Evolutionary conservation across 2,329 filamentous ascomycete species (phyloP).

Genomic region (Fusarium napiforme): DNA sequence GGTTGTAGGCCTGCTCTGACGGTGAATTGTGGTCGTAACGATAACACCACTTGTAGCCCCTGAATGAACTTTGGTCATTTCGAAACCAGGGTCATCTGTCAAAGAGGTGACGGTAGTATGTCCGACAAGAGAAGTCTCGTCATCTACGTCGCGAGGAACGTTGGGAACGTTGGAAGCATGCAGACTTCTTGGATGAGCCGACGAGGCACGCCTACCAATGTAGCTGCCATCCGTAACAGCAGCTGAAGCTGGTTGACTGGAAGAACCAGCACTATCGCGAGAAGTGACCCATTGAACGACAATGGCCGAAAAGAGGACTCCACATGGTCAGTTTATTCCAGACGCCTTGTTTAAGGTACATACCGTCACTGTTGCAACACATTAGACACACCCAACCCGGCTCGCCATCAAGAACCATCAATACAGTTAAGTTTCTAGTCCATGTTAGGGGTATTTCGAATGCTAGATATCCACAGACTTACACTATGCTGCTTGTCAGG

Average conservation of each 20-base stretch:
- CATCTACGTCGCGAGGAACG: conserved; percentile 34
- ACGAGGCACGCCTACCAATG: conserved; percentile 13
- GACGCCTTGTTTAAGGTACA: conserved; percentile 35
- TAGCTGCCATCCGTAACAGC: conserved; percentile 22
- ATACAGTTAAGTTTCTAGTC: conserved; percentile 65
- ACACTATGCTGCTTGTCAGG: conserved; percentile 67
- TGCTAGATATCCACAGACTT: conserved; percentile 36
- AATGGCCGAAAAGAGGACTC: conserved; percentile 69
- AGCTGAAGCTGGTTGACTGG: conserved; percentile 34
- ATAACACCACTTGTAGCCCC: conserved; percentile 44
- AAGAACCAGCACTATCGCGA: conserved; percentile 54
- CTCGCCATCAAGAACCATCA: conserved; percentile 69
- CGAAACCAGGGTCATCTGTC: conserved; percentile 29
- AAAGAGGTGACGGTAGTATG: conserved; percentile 33
- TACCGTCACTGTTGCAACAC: conserved; percentile 72
- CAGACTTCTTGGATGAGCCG: conserved; percentile 8
- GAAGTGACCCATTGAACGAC: conserved; percentile 72
- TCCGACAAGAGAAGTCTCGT: conserved; percentile 44
- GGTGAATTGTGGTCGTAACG: conserved; percentile 53
- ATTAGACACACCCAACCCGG: conserved; percentile 74
- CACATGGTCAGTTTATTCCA: neutral
- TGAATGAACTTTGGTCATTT: conserved; percentile 34
- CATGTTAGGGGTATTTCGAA: conserved; percentile 4
- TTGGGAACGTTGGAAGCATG: conserved; percentile 14
- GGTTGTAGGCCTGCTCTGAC: conserved; percentile 46